A percentile compares a stretch with the other conserved stretches of the same genome.
phyloP scores from a whole-genome alignment of 1,284 basidiomycete species.

The Melanopsichium pennsylvanicum region DNA sequence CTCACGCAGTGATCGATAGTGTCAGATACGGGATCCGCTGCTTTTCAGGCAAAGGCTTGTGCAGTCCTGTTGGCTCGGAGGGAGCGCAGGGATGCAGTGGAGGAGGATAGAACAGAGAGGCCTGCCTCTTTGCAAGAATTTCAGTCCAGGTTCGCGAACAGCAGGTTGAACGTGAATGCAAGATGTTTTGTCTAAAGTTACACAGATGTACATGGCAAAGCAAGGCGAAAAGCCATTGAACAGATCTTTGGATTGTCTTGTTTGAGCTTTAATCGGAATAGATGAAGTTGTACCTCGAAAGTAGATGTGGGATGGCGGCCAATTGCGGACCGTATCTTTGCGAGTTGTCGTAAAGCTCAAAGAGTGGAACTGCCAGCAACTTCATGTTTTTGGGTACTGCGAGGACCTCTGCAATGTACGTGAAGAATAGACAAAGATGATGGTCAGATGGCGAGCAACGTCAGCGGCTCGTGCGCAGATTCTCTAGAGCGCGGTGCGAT shows the following conservation, averaged over 20 bases:
- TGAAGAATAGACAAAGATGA: background rate
- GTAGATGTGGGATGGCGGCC: slow-evolving; percentile 88
- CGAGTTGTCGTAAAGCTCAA: slow-evolving; percentile 96
- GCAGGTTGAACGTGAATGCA: no score
- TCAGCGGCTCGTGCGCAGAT: background rate
- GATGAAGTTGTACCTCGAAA: slow-evolving; percentile 76
- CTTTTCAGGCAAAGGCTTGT: no score
- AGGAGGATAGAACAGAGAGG: no score
- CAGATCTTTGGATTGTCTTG: background rate
- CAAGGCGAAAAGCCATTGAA: background rate
- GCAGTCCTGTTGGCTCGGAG: no score
- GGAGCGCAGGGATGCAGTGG: no score
- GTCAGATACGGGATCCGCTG: no score
- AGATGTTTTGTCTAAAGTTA: slow-evolving; percentile 11
- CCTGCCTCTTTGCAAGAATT: no score
- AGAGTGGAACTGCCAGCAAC: slow-evolving; percentile 85
- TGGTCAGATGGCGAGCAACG: background rate
- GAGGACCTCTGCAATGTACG: slow-evolving; percentile 76
- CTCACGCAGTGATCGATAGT: no score
- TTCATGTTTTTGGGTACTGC: slow-evolving; percentile 99
- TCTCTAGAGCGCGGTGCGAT: background rate
- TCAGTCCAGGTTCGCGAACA: no score
- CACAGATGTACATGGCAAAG: slow-evolving; percentile 3
- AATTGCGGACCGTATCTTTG: slow-evolving; percentile 90
- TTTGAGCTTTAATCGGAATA: slow-evolving; percentile 50